A percentile compares a stretch with the other conserved stretches of the same genome.
Evolutionary conservation across 768 basidiomycete species (phyloP).

Genomic region (Termitomyces sp.): DNA sequence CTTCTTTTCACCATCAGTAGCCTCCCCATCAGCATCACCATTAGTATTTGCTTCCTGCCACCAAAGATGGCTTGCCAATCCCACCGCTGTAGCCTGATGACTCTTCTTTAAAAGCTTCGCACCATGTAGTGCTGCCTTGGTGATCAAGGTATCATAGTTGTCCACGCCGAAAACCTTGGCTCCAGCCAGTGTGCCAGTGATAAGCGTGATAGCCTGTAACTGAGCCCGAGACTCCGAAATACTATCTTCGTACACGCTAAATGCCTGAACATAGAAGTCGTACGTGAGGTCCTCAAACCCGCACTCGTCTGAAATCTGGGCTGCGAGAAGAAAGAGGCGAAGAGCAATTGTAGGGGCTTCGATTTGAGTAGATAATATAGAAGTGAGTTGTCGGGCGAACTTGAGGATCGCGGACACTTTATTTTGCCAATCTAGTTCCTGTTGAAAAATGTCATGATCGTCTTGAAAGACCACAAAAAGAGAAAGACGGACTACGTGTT

Average conservation of each 20-base stretch:
- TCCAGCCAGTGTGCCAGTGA: slow-evolving; percentile 86
- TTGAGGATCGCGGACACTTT: slow-evolving; percentile 89
- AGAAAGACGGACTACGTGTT: slow-evolving; percentile 51
- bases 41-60: slow-evolving; percentile 74
- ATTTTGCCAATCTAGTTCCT: slow-evolving; percentile 85
- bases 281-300: slow-evolving; percentile 95
- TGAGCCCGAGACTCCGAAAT: slow-evolving; percentile 96
- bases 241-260: slow-evolving; percentile 95
- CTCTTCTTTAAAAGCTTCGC: slow-evolving; percentile 97
- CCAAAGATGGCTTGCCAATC: slow-evolving; percentile 95
- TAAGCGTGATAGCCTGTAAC: slow-evolving; percentile 92
- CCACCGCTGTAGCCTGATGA: slow-evolving; percentile 93
- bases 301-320: slow-evolving; percentile 92
- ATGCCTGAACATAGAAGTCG: slow-evolving; percentile 96
- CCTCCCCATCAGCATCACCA: slow-evolving; percentile 31
- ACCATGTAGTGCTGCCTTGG: slow-evolving; percentile 97
- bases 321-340: slow-evolving; percentile 90
- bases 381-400: slow-evolving; percentile 90
- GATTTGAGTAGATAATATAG: slow-evolving; percentile 88
- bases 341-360: slow-evolving; percentile 91
- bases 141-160: slow-evolving; percentile 96
- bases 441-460: not conserved
- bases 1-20: slow-evolving; percentile 24
- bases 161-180: slow-evolving; percentile 90
- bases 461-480: not conserved